A percentile compares a stretch with the other conserved stretches of the same genome.
Conservation (phyloP, 2,329 filamentous ascomycete genomes). For the Pseudogymnoascus verrucosus region DNA sequence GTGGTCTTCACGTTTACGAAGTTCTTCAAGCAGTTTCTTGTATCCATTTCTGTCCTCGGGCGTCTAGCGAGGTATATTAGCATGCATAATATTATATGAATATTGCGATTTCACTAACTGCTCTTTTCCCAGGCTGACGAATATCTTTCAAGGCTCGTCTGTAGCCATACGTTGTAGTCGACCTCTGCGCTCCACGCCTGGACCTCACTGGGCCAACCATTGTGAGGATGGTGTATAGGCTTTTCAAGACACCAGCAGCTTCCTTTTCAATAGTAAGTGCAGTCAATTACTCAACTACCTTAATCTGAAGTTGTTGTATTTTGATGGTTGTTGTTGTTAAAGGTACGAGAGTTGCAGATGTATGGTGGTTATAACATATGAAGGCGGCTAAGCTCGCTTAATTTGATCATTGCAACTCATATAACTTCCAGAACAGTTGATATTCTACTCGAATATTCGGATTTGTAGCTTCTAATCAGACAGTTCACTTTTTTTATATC, state of each 20-base stretch:
- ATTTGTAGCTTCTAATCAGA: not conserved
- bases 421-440: not conserved
- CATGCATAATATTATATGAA: not conserved
- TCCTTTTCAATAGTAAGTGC: not conserved
- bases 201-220: not conserved
- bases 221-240: not conserved
- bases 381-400: not conserved
- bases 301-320: not conserved
- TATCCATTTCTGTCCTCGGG: not conserved
- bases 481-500: not conserved
- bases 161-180: not conserved
- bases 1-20: not conserved
- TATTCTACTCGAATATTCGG: not conserved
- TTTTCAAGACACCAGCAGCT: not conserved
- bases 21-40: not conserved
- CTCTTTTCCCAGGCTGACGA: not conserved
- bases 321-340: not conserved
- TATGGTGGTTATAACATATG: not conserved
- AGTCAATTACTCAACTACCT: not conserved
- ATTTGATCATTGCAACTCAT: not conserved
- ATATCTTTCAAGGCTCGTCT: not conserved
- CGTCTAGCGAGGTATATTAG: not conserved
- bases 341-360: not conserved
- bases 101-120: not conserved
- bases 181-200: not conserved